Evolutionary conservation across 1,284 basidiomycete species (phyloP), one percentile per base, ranked within the genome.

Genomic region (Apiotrichum sp.): DNA sequence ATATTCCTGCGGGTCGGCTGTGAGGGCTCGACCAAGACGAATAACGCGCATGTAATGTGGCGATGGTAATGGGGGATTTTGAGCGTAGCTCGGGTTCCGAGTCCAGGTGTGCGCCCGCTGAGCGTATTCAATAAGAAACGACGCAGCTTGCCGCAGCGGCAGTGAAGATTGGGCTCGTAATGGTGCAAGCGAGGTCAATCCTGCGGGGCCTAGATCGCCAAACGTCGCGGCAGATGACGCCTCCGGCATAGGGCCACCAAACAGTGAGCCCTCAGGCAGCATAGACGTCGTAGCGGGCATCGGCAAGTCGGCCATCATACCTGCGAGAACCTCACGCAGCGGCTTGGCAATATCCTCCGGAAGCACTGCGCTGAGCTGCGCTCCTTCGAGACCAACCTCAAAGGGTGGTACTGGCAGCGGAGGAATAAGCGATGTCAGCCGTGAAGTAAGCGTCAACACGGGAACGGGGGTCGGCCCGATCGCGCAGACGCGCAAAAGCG

Each of bases 371-470:
- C 68, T 49, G 3, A 74, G 54, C 40, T 64, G 60, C 7, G 70
- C 68, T 2, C 66, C 70, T 55, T 72, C 70, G 3, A 74, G 60
- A 2, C 70, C 71, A 4, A 69, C 64, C 45, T 72, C 71, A 42
- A 74, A 65, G 0, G 71, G 66, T 1, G 72, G 71, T 5, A 68
- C 65, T 3, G 72, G 72, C 31, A 70, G 67, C 0, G 69, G 63
- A 11, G 66, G 56, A 29, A 74, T 59, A 3, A 67, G 40, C 1
- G 59, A 50, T 0, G 72, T 53, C 1, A 72, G 32, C 7, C 64
- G 63, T 8, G 56, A 53, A 11, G 63, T 49, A 31, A 74, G 60
- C 1, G 60, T 42, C 13, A 62, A n/a, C 2, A 65, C 49, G 2
- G 57, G 52, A 22, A 59, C 35, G 0, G 67, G 55, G 0, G 56